These are phyloP conservation scores for Pilobolus umbonatus DNA, from an alignment of 192 early-diverging fungal genomes.

Conservation along the genomic window DNA sequence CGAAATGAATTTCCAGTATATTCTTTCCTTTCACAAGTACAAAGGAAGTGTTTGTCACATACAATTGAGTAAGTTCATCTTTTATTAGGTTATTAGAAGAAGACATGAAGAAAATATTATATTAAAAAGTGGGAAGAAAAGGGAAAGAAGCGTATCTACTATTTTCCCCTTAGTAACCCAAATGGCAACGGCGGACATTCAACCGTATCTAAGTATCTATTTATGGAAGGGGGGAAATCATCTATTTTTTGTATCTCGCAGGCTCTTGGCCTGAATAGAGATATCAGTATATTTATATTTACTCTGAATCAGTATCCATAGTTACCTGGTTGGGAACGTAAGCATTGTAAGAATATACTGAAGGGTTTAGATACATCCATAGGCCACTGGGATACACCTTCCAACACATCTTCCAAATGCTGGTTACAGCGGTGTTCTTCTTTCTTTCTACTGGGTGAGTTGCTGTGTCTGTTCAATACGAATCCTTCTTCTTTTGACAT, in stretches of 20 bases:
- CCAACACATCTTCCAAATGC: slow-evolving; percentile 35
- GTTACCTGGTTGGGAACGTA: slow-evolving; percentile 32
- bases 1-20: slow-evolving; percentile 20
- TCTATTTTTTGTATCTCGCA: slow-evolving; percentile 10
- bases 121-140: too few relatives aligned
- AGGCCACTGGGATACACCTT: slow-evolving; percentile 28
- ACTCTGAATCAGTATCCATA: too few relatives aligned
- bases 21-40: slow-evolving; percentile 6
- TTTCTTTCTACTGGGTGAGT: slow-evolving; percentile 14
- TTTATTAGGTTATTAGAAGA: too few relatives aligned
- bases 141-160: too few relatives aligned
- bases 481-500: slow-evolving; percentile 1
- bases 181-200: too few relatives aligned
- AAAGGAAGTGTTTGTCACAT: slow-evolving; percentile 8
- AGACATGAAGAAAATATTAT: too few relatives aligned
- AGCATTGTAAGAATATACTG: slow-evolving; percentile 28
- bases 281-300: neutral
- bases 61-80: neutral
- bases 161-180: too few relatives aligned
- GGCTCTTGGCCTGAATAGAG: slow-evolving; percentile 23
- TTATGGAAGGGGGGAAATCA: too few relatives aligned
- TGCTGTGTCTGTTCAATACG: slow-evolving; percentile 27
- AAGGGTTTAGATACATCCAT: slow-evolving; percentile 35
- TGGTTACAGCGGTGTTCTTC: slow-evolving; percentile 30
- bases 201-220: too few relatives aligned